These are phyloP conservation scores for Musa acuminata DNA, from an alignment of 176 grass and related monocot species.

Conservation along the genomic window DNA sequence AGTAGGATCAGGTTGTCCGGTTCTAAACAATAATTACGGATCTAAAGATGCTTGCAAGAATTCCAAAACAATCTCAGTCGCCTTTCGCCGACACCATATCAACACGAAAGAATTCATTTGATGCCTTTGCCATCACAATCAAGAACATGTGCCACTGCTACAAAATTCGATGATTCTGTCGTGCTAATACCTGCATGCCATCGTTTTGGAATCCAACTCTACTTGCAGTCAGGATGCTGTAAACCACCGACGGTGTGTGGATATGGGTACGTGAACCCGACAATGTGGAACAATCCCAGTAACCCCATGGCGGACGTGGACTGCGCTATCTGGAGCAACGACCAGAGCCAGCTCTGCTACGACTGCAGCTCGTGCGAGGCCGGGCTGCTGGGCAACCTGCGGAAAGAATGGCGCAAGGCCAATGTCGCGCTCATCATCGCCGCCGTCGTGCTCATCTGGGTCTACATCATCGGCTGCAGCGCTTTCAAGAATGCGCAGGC, in stretches of 20 bases:
- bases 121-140: background rate
- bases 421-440: conserved; percentile 52
- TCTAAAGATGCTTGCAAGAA: no score
- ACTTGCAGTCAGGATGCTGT: conserved; percentile 69
- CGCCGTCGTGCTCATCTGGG: no score
- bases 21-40: no score
- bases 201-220: background rate
- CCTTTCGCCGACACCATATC: no score
- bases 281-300: conserved; percentile 58
- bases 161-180: no score
- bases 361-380: conserved; percentile 66
- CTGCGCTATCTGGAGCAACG: conserved; percentile 74
- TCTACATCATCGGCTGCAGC: conserved; percentile 85
- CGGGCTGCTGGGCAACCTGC: conserved; percentile 58
- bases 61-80: no score
- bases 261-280: conserved; percentile 60
- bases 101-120: background rate
- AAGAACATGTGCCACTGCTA: no score
- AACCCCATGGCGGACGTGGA: conserved; percentile 46
- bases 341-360: conserved; percentile 68
- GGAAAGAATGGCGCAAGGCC: conserved; percentile 69
- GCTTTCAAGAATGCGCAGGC: conserved; percentile 90
- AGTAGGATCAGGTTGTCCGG: no score
- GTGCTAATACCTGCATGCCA: background rate
- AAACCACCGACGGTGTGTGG: conserved; percentile 85